Evolutionary conservation across 1,284 basidiomycete genomes (phyloP), one percentile per base, ranked within the genome.

Genomic region (Microbotryum scabiosae): DNA sequence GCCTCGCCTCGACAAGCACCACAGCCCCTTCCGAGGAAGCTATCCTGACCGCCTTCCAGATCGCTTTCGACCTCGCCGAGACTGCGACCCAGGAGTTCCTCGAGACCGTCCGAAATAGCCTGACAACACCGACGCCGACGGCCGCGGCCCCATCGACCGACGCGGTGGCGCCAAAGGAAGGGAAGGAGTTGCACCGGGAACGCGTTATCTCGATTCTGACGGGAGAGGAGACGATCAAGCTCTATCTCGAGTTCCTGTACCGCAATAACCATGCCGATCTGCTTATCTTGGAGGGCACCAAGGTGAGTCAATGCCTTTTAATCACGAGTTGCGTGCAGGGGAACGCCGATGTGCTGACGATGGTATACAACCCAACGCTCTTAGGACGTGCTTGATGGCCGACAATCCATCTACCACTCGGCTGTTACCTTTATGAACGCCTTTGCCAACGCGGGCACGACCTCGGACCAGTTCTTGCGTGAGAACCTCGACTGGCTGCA

Each of bases 401-500:
- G 92, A 47, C 92, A 89, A 45, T 97, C 92, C 21, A 89, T 97
- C 72, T 97, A 93, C 74, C 93, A 97, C 77, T 91, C 88, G 7
- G 90, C 93, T 10, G 82, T 97, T 65, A 92, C 90, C 5, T 82
- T 97, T 61, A 88, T 92, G 74, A 96, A 97, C 74, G 91, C 93
- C 2, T 97, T 92, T 74, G 92, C 93, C 82, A 85, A 94, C 73
- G 85, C 92, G 26, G 93, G 93, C 51, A 97, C 93, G 1, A 91
- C 90, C 0, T 92, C 90, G 3, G 93, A 97, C 71, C 75, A 82
- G 44, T 97, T 97, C 80, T 78, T 97, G 30, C 85, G 90, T 12
- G 89, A 94, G 60, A 97, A 97, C 74, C 81, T 97, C 51, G 92
- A 94, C 73, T 97, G 91, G 90, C 82, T 97, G 2, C 87, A 84